phyloP scores from a whole-genome alignment of 2,329 filamentous ascomycete species.

The Aspergillus quadricinctus region DNA sequence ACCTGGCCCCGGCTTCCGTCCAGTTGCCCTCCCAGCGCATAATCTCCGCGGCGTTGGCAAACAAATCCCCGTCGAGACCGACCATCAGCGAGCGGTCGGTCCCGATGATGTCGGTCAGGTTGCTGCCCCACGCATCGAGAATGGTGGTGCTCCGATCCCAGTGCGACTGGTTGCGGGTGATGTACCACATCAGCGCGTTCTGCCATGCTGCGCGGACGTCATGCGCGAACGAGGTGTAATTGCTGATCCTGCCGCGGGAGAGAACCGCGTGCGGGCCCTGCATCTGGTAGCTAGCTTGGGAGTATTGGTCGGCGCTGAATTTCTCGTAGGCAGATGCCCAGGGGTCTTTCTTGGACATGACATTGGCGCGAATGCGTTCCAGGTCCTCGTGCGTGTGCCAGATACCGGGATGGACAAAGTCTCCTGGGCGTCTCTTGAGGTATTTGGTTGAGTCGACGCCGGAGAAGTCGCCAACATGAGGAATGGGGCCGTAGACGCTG shows the following conservation, averaged over 20 bases:
- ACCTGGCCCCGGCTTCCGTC: conserved; percentile 32
- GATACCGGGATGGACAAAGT: conserved; percentile 18
- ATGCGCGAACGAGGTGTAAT: conserved; percentile 34
- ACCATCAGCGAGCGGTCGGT: conserved; percentile 32
- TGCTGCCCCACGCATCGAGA: conserved; percentile 27
- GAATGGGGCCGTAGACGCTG: conserved; percentile 5
- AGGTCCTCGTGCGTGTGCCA: conserved; percentile 23
- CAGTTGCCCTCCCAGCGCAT: conserved; percentile 44
- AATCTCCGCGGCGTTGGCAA: conserved; percentile 43
- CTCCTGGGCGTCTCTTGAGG: conserved; percentile 4
- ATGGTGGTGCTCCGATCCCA: conserved; percentile 34
- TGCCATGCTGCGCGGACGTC: conserved; percentile 40
- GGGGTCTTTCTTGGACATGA: conserved; percentile 14
- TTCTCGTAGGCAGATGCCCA: conserved; percentile 29
- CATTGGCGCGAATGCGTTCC: conserved; percentile 15
- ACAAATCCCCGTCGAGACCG: conserved; percentile 37
- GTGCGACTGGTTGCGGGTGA: conserved; percentile 34
- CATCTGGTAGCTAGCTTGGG: conserved; percentile 13
- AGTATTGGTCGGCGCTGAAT: conserved; percentile 27
- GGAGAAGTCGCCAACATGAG: conserved; percentile 1
- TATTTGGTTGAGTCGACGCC: conserved; percentile 5
- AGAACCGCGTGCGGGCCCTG: not conserved
- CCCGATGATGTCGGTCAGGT: conserved; percentile 12
- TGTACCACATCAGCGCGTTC: conserved; percentile 43
- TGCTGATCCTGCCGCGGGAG: conserved; percentile 28